Conservation (phyloP, 2,329 filamentous ascomycete species). For the Dothidotthia symphoricarpi region DNA sequence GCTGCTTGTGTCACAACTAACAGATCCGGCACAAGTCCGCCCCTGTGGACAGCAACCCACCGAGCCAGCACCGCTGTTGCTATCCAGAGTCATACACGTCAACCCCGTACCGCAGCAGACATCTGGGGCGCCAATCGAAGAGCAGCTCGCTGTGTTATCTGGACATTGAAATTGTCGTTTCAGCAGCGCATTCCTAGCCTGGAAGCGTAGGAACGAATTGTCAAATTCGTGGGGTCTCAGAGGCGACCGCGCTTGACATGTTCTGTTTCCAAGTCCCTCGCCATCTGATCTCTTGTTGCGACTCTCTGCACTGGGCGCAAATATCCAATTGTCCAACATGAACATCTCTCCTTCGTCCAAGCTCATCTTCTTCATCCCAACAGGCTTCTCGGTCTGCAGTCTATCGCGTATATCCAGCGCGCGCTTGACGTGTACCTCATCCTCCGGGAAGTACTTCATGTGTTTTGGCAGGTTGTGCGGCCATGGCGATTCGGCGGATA, state of each 20-base stretch:
- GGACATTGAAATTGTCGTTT: conserved; percentile 66
- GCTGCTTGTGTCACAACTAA: conserved; percentile 59
- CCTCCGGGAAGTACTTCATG: conserved; percentile 50
- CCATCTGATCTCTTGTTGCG: conserved; percentile 9
- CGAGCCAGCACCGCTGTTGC: conserved; percentile 60
- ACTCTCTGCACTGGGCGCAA: conserved; percentile 35
- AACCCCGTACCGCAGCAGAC: conserved; percentile 70
- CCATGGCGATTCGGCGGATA: conserved; percentile 42
- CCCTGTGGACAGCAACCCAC: conserved; percentile 75
- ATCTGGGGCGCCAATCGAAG: conserved; percentile 62
- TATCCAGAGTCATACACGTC: conserved; percentile 55
- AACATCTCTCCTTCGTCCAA: conserved; percentile 72
- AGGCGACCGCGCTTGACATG: conserved; percentile 23
- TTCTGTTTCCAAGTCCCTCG: conserved; percentile 18
- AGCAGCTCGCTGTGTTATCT: conserved; percentile 63
- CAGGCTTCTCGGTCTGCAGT: conserved; percentile 49
- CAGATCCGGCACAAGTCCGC: conserved; percentile 60
- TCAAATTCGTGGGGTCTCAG: conserved; percentile 27
- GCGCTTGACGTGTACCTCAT: conserved; percentile 45
- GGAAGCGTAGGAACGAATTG: conserved; percentile 41
- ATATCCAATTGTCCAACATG: conserved; percentile 63
- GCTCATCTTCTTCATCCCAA: conserved; percentile 70
- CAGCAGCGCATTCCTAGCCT: conserved; percentile 41
- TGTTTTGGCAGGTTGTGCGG: conserved; percentile 48
- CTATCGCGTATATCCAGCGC: conserved; percentile 43